Conservation (phyloP, 108 stramenopile genomes). For the Cyclotella atomus region DNA sequence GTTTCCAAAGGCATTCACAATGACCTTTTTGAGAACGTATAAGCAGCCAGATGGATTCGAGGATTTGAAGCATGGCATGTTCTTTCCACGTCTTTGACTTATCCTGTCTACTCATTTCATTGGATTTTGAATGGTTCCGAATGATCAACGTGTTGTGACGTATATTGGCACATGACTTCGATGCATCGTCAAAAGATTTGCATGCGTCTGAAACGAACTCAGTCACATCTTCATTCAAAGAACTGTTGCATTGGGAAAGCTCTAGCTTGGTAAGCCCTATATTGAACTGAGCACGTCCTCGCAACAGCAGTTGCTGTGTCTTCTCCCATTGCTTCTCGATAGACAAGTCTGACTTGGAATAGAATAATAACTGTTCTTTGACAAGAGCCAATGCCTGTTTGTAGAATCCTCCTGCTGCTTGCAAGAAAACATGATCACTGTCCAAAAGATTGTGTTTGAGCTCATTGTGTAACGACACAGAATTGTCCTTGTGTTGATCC, state of each 20-base stretch:
- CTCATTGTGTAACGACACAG: not conserved
- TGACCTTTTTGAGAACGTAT: constrained; percentile 10
- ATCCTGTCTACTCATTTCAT: constrained; percentile 3
- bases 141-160: constrained; percentile 21
- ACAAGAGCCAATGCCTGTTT: constrained; percentile 30
- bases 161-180: constrained; percentile 12
- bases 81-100: constrained; percentile 19
- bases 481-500: not conserved
- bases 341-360: not conserved
- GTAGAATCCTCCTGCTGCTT: constrained; percentile 31
- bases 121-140: constrained; percentile 12
- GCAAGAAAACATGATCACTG: constrained; percentile 17
- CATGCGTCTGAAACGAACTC: not conserved
- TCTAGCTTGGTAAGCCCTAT: constrained; percentile 32
- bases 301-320: constrained; percentile 37
- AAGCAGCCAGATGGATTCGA: constrained; percentile 33
- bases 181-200: constrained; percentile 13
- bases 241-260: constrained; percentile 8
- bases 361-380: constrained; percentile 17
- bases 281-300: constrained; percentile 38
- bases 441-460: constrained; percentile 19
- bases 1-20: constrained; percentile 30
- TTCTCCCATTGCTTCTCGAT: constrained; percentile 26
- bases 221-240: not conserved
- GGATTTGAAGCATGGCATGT: constrained; percentile 21